Base-by-base conservation (phyloP, 768 basidiomycete species). In the Termitomyces sp. region DNA sequence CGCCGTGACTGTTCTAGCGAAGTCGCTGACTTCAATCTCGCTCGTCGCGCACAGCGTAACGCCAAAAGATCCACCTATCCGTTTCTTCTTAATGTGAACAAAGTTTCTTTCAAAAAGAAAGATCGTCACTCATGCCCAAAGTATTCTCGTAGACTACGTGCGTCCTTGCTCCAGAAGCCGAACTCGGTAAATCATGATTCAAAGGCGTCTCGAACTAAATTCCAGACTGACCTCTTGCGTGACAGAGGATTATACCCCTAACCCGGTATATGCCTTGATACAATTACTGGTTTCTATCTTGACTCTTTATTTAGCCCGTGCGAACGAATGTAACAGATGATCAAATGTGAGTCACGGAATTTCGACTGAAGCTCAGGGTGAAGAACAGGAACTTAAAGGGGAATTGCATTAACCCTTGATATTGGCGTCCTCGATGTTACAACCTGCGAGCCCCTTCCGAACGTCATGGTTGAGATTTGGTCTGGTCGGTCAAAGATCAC, bases 391-490 rank as follows among this genome's bases (percentile, higher is more conserved):
- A 19, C 6, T 53, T 48, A 14, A 14, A 74, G 70, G 17, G 75
- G 75, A n/a, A 61, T 76, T 45, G 55, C 66, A 2, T 62, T 76
- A 50, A 68, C 65, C 5, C 64, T 77, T 43, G 74, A 77, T 60
- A 67, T 77, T 35, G 73, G 73, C 26, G 57, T 76, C 30, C 67
- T 76, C 52, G 69, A 76, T 54, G 66, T 71, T 3, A 59, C 67
- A 11, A 74, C 73, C 26, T 77, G 75, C 66, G 55, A 73, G 54
- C 72, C 75, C 3, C 65, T 75, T 50, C 43, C 66, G 11, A 69
- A 72, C 55, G 68, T 65, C 10, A 69, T 75, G 68, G 72, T 76
- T 35, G 75, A 77, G 50, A 57, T 62, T 21, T 60, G 60, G 60
- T 58, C 60, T 28, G 41, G 60, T 60, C 10, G 41, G 60, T 57